A percentile compares a stretch with the other conserved stretches of the same genome.
Conservation (phyloP, 352 stramenopile genomes). For the Saprolegnia parasitica region DNA sequence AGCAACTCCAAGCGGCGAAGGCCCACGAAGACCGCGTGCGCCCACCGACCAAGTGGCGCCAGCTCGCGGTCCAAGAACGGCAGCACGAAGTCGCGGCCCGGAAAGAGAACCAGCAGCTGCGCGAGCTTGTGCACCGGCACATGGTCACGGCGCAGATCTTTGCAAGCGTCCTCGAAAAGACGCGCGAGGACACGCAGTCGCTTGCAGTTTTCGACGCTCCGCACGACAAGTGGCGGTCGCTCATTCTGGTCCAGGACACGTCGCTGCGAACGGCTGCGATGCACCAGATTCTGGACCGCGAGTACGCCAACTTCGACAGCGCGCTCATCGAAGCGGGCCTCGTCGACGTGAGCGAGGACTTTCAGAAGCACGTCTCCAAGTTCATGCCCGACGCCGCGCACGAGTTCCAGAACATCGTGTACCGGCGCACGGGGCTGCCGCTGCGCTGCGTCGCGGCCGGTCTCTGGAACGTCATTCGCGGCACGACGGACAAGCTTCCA, state of each 20-base stretch:
- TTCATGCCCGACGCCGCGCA: slow-evolving; percentile 5
- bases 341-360: neutral
- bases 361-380: slow-evolving; percentile 12
- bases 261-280: neutral
- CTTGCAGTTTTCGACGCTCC: neutral
- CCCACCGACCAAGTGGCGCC: slow-evolving; percentile 4
- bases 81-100: slow-evolving; percentile 2
- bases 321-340: slow-evolving; percentile 9
- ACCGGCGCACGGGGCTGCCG: slow-evolving; percentile 1
- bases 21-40: neutral
- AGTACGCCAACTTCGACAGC: neutral
- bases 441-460: neutral
- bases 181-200: neutral
- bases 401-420: slow-evolving; percentile 10
- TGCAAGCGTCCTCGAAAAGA: slow-evolving; percentile 4
- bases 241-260: neutral
- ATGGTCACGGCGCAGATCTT: slow-evolving; percentile 12
- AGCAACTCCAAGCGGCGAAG: neutral
- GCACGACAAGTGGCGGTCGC: neutral
- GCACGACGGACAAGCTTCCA: neutral
- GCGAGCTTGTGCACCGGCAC: neutral
- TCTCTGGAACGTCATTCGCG: neutral
- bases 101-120: neutral
- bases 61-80: slow-evolving; percentile 1
- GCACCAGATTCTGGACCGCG: slow-evolving; percentile 6